These are phyloP conservation scores for Cladosporium sp. DNA, from an alignment of 2,329 filamentous ascomycete species.

Conservation along the genomic window DNA sequence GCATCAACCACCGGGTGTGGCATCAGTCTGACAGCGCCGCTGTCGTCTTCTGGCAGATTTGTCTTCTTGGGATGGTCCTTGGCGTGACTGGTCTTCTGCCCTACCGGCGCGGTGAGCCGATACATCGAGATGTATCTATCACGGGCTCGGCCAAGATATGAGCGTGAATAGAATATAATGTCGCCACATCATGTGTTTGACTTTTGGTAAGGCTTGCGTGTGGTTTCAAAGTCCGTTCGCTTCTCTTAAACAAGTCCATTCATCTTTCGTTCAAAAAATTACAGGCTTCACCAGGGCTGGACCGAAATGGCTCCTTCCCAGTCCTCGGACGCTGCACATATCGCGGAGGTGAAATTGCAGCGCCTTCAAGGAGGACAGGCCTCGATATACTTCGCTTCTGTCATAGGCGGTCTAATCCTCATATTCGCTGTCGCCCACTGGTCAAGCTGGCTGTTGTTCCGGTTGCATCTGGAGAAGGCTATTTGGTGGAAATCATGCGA, in stretches of 20 bases:
- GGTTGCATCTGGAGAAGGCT: not conserved
- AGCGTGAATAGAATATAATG: not conserved
- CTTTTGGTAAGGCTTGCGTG: not conserved
- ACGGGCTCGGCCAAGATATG: conserved; percentile 1
- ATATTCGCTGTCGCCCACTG: conserved; percentile 16
- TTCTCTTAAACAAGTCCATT: too few relatives aligned
- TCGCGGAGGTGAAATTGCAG: conserved; percentile 7
- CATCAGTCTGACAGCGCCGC: conserved; percentile 4
- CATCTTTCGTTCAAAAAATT: too few relatives aligned
- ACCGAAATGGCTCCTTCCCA: conserved; percentile 13
- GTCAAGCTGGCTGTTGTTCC: conserved; percentile 5
- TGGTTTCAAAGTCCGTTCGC: too few relatives aligned
- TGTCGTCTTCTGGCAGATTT: conserved; percentile 5
- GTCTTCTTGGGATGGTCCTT: not conserved
- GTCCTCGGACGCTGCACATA: conserved; percentile 4
- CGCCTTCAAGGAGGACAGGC: conserved; percentile 9
- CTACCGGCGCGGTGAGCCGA: conserved; percentile 6
- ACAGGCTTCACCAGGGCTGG: too few relatives aligned
- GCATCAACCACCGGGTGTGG: not conserved
- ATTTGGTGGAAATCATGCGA: not conserved
- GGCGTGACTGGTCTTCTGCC: not conserved
- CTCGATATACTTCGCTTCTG: conserved; percentile 15
- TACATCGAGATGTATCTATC: conserved; percentile 7
- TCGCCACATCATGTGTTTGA: not conserved
- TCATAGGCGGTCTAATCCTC: conserved; percentile 13